Base-by-base conservation (phyloP, 352 stramenopile species). In the Globisporangium parvum region DNA sequence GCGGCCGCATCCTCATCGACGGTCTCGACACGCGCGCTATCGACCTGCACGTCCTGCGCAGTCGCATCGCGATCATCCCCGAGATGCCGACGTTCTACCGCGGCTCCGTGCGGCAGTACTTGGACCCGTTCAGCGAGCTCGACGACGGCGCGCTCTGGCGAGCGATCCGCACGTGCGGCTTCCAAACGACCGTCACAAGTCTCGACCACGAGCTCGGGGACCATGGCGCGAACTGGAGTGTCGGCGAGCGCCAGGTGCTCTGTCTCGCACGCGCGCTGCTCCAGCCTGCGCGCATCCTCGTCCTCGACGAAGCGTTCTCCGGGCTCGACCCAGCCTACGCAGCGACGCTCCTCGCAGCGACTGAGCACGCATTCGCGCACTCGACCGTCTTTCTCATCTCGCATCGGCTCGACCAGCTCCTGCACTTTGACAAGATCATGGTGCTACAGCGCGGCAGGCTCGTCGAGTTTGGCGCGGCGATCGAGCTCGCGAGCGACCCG, bases 51-150 rank as follows among this genome's bases (percentile, higher is more conserved):
- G 58, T 53, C 8, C 58, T 85, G 23, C 69, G 71, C 33, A 67
- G 60, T 3, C 71, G 69, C 17, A 53, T 85, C n/a, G 69, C 57
- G 23, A 80, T 85, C 35, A 70, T 98, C 40, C 94, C 95, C 5
- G 70, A 85, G 62, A 88, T 97, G 50, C 93, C 93, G 40, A 78
- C 97, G 11, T 70, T 98, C 51, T 98, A 98, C 59, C 77, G 73
- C 18, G 93, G 93, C n/a, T 93, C 78, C 12, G 71, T 98, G 20
- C 79, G 89, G 12, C 80, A 77, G 37, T 98, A 98, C 67, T 60
- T 98, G 6, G 91, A 98, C 66, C 93, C 93, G 45, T 97, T 96
- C 47, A 53, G 70, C 20, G 60, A 90, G 54, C 88, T 82, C 59
- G 71, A 58, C 14, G 87, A 96, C 51, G 70, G 75, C 9, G 41